A percentile compares a stretch with the other conserved stretches of the same genome.
Conservation (phyloP, 129 eudicot genomes). For the Logfia minima region DNA sequence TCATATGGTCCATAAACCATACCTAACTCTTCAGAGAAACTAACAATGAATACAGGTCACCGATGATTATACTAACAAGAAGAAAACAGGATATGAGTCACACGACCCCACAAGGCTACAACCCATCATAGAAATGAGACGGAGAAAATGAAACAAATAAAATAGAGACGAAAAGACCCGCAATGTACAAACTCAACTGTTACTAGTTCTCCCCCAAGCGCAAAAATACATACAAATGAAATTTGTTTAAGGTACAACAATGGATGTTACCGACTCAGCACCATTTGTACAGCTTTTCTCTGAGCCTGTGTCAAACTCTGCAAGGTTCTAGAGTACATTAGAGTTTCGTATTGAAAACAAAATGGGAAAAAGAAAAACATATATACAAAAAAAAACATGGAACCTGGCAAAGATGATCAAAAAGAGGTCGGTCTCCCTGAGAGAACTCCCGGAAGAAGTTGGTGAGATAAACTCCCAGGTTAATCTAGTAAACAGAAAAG, state of each 20-base stretch:
- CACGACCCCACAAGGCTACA: slow-evolving; percentile 10
- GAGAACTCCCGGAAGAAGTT: slow-evolving; percentile 66
- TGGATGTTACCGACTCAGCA: slow-evolving; percentile 38
- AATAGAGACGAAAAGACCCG: slow-evolving; percentile 20
- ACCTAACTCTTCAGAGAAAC: neutral
- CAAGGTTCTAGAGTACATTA: slow-evolving; percentile 15
- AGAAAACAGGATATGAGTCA: neutral
- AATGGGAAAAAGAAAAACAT: neutral
- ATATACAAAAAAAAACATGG: slow-evolving; percentile 3
- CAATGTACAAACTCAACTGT: slow-evolving; percentile 42
- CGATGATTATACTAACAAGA: neutral
- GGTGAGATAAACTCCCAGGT: slow-evolving; percentile 58
- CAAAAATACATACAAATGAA: slow-evolving; percentile 22
- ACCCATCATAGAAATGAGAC: neutral
- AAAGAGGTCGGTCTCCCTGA: slow-evolving; percentile 58
- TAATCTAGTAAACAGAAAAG: slow-evolving; percentile 51
- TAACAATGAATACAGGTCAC: neutral
- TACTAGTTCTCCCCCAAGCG: slow-evolving; percentile 1
- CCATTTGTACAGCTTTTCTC: slow-evolving; percentile 57
- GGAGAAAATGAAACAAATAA: neutral
- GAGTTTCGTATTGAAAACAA: neutral
- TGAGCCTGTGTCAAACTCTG: slow-evolving; percentile 74
- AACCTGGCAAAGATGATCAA: slow-evolving; percentile 88
- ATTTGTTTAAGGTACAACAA: slow-evolving; percentile 28
- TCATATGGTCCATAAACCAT: too few relatives aligned